These are phyloP conservation scores for Ulota crispa DNA, from an alignment of 225 moss, liverwort and hornwort species.

Conservation along the genomic window DNA sequence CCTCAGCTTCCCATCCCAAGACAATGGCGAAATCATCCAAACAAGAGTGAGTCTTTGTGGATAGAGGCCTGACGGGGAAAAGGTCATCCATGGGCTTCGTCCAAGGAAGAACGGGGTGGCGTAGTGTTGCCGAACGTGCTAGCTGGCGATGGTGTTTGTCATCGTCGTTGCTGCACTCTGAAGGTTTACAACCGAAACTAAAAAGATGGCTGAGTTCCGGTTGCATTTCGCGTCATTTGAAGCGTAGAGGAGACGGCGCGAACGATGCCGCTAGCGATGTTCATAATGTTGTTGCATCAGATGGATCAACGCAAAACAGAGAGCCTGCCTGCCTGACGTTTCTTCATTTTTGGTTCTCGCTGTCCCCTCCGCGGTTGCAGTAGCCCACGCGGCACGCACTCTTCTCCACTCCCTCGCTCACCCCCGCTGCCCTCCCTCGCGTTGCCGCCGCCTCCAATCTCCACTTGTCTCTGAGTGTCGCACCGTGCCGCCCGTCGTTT, in stretches of 20 bases:
- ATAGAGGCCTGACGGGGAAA: background rate
- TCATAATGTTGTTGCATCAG: background rate
- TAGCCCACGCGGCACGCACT: background rate
- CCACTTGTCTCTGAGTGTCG: background rate
- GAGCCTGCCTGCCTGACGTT: background rate
- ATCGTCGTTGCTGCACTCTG: background rate
- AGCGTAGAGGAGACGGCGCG: no score
- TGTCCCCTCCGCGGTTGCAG: background rate
- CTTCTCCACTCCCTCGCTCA: background rate
- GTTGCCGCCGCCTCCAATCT: slow-evolving; percentile 3
- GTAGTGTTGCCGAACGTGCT: slow-evolving; percentile 1
- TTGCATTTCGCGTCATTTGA: background rate
- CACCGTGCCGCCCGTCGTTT: background rate
- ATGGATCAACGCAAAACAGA: background rate
- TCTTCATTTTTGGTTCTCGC: background rate
- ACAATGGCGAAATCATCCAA: no score
- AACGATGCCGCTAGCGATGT: background rate
- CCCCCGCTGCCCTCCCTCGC: background rate
- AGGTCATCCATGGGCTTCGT: background rate
- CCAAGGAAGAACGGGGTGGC: background rate
- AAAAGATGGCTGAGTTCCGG: background rate
- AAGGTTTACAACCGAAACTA: slow-evolving; percentile 1
- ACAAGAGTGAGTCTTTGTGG: no score
- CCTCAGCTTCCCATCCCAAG: background rate
- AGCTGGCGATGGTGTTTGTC: slow-evolving; percentile 12